phyloP scores from a whole-genome alignment of 164 flowering plant genomes.

The Aristolochia californica region DNA sequence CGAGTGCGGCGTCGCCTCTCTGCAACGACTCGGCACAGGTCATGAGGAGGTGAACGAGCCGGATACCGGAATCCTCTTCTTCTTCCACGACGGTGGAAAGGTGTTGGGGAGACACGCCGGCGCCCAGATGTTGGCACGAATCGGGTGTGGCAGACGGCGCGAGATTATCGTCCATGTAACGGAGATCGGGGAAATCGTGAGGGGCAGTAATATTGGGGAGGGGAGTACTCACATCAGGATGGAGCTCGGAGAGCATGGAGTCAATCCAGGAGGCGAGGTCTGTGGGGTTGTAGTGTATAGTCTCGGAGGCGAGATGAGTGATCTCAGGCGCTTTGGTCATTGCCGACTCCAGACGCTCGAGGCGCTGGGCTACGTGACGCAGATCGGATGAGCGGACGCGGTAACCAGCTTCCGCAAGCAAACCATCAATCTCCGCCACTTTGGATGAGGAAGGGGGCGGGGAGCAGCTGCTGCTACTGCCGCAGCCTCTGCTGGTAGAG shows the following conservation, averaged over 20 bases:
- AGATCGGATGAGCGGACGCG: conserved; percentile 49
- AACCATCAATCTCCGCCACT: conserved; percentile 28
- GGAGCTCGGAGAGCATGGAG: conserved; percentile 42
- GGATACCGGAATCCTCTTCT: conserved; percentile 62
- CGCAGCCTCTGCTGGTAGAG: conserved; percentile 13
- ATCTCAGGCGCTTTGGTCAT: conserved; percentile 33
- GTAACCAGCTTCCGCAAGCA: conserved; percentile 59
- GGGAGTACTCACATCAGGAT: conserved; percentile 6
- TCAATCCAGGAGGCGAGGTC: conserved; percentile 65
- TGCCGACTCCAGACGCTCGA: conserved; percentile 46
- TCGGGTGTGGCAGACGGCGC: no score
- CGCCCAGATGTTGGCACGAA: no score
- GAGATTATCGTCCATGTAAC: conserved; percentile 7
- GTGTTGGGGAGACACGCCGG: conserved; percentile 5
- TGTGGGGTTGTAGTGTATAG: conserved; percentile 61
- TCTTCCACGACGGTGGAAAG: conserved; percentile 8
- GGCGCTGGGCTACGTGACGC: conserved; percentile 46
- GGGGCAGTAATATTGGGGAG: conserved; percentile 6
- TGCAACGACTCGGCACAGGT: conserved; percentile 58
- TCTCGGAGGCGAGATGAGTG: conserved; percentile 31
- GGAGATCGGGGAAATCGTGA: conserved; percentile 11
- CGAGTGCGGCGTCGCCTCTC: conserved; percentile 44
- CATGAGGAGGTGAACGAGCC: conserved; percentile 53
- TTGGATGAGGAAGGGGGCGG: conserved; percentile 8
- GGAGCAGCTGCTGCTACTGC: conserved; percentile 13